Conservation (phyloP, 805 yeast genomes). For the Zygosaccharomyces siamensis region DNA sequence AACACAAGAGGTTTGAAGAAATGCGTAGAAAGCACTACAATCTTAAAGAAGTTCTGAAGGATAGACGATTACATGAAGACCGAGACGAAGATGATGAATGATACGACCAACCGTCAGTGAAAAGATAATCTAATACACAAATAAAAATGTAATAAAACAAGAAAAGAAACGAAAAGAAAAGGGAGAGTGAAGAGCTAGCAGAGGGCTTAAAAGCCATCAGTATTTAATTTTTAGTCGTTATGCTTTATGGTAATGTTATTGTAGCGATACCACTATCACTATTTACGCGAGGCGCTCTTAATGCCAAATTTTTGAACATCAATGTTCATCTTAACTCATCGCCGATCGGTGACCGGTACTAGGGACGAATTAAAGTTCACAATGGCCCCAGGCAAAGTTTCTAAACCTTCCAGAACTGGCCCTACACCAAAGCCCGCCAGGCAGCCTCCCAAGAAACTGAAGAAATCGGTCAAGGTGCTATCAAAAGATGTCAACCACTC, state of each 20-base stretch:
- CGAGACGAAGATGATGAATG: constrained; percentile 27
- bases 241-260: constrained; percentile 4
- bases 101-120: not conserved
- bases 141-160: not conserved
- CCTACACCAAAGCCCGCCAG: not conserved
- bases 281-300: constrained; percentile 2
- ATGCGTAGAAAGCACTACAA: constrained; percentile 79
- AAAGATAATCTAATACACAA: not conserved
- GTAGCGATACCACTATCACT: constrained; percentile 2
- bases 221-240: constrained; percentile 3
- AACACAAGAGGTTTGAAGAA: constrained; percentile 66
- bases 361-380: not conserved
- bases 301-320: constrained; percentile 3
- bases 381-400: constrained; percentile 2
- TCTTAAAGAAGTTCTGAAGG: constrained; percentile 41
- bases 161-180: not conserved
- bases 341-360: not conserved
- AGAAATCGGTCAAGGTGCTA: constrained; percentile 17
- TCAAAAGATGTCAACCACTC: constrained; percentile 40
- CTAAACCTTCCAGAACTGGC: not conserved
- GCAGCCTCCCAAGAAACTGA: constrained; percentile 10
- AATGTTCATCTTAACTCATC: constrained; percentile 1
- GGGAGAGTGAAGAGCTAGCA: not conserved
- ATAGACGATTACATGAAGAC: constrained; percentile 15
- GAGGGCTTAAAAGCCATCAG: not conserved